Percentiles rank a stretch among this genome's conserved stretches.
These are phyloP conservation scores for Fraxinus quadrangulata DNA, from an alignment of 257 asterid species.

Conservation along the genomic window DNA sequence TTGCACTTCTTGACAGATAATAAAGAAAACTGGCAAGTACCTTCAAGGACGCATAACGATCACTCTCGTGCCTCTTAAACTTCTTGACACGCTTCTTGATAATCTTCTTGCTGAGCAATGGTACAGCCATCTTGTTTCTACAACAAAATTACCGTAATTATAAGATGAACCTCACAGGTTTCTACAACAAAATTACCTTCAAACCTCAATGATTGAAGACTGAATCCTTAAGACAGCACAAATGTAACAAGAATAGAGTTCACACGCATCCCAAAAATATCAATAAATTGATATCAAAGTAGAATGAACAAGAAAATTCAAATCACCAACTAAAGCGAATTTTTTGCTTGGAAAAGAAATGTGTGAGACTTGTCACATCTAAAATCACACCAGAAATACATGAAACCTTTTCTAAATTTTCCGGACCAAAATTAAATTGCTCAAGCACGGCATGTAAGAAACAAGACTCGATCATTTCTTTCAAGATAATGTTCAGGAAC, in stretches of 20 bases:
- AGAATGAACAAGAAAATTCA: not conserved
- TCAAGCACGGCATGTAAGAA: not conserved
- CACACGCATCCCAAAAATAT: not conserved
- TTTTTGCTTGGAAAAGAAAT: not conserved
- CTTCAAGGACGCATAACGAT: conserved; percentile 22
- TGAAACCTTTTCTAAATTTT: not conserved
- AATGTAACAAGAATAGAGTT: not conserved
- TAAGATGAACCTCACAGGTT: too few species aligned
- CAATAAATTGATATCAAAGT: too few species aligned
- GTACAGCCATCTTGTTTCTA: conserved; percentile 32
- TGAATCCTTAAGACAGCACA: not conserved
- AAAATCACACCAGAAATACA: not conserved
- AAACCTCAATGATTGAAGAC: not conserved
- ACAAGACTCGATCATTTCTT: too few species aligned
- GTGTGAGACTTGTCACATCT: not conserved
- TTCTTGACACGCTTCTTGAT: conserved; percentile 32
- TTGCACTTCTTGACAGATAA: not conserved
- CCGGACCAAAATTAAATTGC: not conserved
- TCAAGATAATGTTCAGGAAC: not conserved
- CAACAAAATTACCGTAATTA: not conserved
- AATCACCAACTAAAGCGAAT: not conserved
- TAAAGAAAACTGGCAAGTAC: not conserved
- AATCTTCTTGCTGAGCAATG: conserved; percentile 26
- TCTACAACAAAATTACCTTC: not conserved
- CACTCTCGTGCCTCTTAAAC: conserved; percentile 29